Evolutionary conservation across 2,329 filamentous ascomycete species (phyloP), one percentile per base, ranked within the genome.

Genomic region (Metarhizium anisopliae): DNA sequence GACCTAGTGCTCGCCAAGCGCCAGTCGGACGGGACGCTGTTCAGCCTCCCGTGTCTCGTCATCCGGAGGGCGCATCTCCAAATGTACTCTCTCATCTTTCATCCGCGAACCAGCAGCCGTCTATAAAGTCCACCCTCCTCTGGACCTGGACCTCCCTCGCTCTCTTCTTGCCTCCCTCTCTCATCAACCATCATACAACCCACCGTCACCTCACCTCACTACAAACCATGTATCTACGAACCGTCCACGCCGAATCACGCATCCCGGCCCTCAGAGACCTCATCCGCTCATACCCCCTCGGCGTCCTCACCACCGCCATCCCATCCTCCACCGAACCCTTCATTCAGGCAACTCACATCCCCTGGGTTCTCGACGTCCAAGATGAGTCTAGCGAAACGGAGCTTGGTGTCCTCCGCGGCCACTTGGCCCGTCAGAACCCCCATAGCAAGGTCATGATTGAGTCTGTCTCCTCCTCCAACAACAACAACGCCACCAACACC

Each of bases 231-330:
- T 80, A 85, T 68, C 75, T 86, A 59, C 78, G 74, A 20, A 67
- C 67, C 11, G 73, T 66, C 16, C 81, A 85, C 66, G 77, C 74
- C 10, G 83, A 86, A 59, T 61, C 68, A 7, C 66, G 72, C 55
- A 70, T 81, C 55, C 68, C 71, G 0, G 68, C 70, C 2, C 74
- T 87, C 25, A 77, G 77, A 38, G 67, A 77, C 55, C 72, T 87
- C 53, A 82, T 87, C 62, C 74, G 73, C 20, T 74, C 79, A 14
- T 80, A 85, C 61, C 81, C 84, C 0, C 72, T 87, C 0, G 84
- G 84, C 1, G 72, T 86, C 14, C 63, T 87, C 7, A 86, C 81
- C 8, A 87, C 84, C 0, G 81, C 80, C 5, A 80, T 87, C 47
- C 63, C 69, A 1, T 84, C 80, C 0, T 47, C 69, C 10, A 66